Conservation (phyloP, 2,329 filamentous ascomycete genomes). For the Arthrobotrys sphaeroides region DNA sequence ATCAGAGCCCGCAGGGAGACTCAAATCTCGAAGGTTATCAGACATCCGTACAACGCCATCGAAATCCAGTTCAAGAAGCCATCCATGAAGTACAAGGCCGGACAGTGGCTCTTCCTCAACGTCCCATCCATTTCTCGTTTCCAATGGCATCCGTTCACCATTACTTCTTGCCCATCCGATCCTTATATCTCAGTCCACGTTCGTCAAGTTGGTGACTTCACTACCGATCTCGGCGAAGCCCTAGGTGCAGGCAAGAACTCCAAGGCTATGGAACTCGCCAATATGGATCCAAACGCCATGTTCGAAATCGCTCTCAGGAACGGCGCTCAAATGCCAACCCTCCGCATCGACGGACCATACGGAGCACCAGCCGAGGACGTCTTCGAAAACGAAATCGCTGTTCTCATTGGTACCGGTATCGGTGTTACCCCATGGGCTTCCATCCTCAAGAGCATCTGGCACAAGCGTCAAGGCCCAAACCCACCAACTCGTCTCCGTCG, state of each 20-base stretch:
- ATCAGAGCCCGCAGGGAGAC: constrained; percentile 83
- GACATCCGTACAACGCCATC: constrained; percentile 95
- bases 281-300: constrained; percentile 91
- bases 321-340: constrained; percentile 86
- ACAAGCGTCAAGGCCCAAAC: constrained; percentile 88
- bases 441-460: constrained; percentile 97
- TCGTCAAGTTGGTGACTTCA: constrained; percentile 96
- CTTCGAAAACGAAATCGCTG: constrained; percentile 89
- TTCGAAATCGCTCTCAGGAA: constrained; percentile 96
- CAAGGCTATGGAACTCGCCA: constrained; percentile 88
- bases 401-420: constrained; percentile 85
- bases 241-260: constrained; percentile 83
- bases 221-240: constrained; percentile 88
- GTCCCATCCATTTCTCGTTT: constrained; percentile 85
- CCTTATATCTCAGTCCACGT: constrained; percentile 94
- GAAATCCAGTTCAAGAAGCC: constrained; percentile 98
- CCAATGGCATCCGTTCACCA: constrained; percentile 99
- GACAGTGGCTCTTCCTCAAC: constrained; percentile 97
- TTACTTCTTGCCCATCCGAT: constrained; percentile 96
- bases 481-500: constrained; percentile 87
- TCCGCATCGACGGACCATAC: constrained; percentile 94
- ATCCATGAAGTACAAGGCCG: constrained; percentile 96
- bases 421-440: constrained; percentile 87
- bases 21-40: constrained; percentile 90
- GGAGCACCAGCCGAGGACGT: constrained; percentile 97